These are phyloP conservation scores for Pisolithus albus DNA, from an alignment of 768 basidiomycete species.

Conservation along the genomic window DNA sequence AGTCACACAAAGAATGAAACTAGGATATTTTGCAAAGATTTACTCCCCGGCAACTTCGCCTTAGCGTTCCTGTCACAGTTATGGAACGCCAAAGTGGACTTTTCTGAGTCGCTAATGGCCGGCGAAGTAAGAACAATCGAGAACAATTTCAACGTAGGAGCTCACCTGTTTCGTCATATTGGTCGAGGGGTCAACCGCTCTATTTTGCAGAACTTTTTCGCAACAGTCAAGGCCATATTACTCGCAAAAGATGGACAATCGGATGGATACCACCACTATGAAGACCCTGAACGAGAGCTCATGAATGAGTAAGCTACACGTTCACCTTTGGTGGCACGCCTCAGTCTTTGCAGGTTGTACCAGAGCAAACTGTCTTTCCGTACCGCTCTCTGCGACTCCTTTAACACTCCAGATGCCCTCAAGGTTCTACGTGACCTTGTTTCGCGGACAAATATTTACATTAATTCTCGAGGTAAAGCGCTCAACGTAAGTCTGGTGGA, in stretches of 20 bases:
- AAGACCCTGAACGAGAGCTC: slow-evolving; percentile 62
- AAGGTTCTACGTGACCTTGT: slow-evolving; percentile 73
- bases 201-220: slow-evolving; percentile 82
- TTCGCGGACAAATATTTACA: slow-evolving; percentile 81
- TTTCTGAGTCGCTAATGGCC: slow-evolving; percentile 84
- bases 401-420: slow-evolving; percentile 88
- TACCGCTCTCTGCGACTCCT: slow-evolving; percentile 87
- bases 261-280: slow-evolving; percentile 61
- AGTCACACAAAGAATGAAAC: slow-evolving; percentile 3
- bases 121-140: slow-evolving; percentile 86
- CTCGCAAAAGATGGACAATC: slow-evolving; percentile 41
- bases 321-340: slow-evolving; percentile 4
- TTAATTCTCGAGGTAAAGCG: slow-evolving; percentile 55
- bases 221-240: slow-evolving; percentile 74
- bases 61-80: slow-evolving; percentile 89
- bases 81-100: slow-evolving; percentile 93
- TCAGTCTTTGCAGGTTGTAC: slow-evolving; percentile 47
- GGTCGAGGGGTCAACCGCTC: slow-evolving; percentile 1
- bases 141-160: slow-evolving; percentile 71
- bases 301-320: slow-evolving; percentile 45
- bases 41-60: slow-evolving; percentile 79
- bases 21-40: slow-evolving; percentile 84
- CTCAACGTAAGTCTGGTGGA: slow-evolving; percentile 60
- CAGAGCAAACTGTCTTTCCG: slow-evolving; percentile 75
- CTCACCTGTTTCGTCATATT: slow-evolving; percentile 2